These are phyloP conservation scores for Pythium phragmitis DNA, from an alignment of 352 stramenopile genomes.

Conservation along the genomic window DNA sequence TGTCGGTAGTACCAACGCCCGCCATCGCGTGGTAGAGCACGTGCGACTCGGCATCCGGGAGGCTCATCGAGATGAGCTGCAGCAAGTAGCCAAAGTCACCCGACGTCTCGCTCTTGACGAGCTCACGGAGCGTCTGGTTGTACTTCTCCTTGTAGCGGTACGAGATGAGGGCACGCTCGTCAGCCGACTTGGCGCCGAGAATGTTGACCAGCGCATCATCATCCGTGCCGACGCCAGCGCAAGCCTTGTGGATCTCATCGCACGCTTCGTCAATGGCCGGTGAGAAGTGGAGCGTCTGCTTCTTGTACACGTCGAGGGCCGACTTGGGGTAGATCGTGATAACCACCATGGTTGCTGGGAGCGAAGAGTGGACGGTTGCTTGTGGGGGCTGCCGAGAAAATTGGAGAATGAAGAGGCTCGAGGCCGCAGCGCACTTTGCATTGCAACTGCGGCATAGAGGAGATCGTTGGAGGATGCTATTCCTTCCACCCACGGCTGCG, in stretches of 20 bases:
- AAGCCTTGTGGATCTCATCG: constrained; percentile 70
- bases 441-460: neutral
- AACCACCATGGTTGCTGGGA: constrained; percentile 42
- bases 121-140: constrained; percentile 46
- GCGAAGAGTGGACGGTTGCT: neutral
- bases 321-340: constrained; percentile 54
- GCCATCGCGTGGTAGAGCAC: constrained; percentile 66
- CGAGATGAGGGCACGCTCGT: constrained; percentile 64
- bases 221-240: constrained; percentile 70
- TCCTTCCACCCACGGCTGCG: neutral
- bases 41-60: constrained; percentile 59
- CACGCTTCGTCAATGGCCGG: constrained; percentile 56
- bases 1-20: constrained; percentile 51
- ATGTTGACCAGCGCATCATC: constrained; percentile 68
- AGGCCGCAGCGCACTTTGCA: neutral
- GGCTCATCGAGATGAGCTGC: constrained; percentile 48
- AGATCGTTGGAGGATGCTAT: neutral
- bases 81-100: constrained; percentile 72
- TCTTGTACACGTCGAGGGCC: constrained; percentile 59
- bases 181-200: constrained; percentile 65
- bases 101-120: constrained; percentile 73
- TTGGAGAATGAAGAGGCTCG: constrained; percentile 35
- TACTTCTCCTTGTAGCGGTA: constrained; percentile 73
- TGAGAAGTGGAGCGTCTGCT: constrained; percentile 40
- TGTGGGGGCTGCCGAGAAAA: constrained; percentile 24